Evolutionary conservation across 495 filamentous ascomycete genomes (phyloP).

Genomic region (Aspergillus diversus): DNA sequence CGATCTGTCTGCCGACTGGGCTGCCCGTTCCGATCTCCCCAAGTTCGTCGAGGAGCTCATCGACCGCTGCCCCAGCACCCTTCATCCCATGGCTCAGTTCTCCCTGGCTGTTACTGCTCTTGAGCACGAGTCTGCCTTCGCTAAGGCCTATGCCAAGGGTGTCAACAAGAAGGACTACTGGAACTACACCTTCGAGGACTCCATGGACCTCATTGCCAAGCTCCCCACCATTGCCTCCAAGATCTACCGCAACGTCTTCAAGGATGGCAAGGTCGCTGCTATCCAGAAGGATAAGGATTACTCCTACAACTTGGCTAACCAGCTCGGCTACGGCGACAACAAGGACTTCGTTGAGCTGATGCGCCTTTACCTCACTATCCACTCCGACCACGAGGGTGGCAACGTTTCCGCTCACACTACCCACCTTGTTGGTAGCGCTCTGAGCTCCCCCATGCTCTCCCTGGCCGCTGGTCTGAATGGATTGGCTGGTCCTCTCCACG

Average conservation of each 20-base stretch:
- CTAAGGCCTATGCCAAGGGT: slow-evolving; percentile 97
- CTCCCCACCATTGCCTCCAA: slow-evolving; percentile 95
- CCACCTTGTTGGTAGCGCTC: slow-evolving; percentile 93
- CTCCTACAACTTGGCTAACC: slow-evolving; percentile 97
- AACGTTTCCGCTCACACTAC: slow-evolving; percentile 99
- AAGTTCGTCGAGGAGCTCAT: slow-evolving; percentile 98
- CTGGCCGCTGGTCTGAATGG: slow-evolving; percentile 95
- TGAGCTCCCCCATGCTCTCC: slow-evolving; percentile 96
- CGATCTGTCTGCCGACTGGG: slow-evolving; percentile 97
- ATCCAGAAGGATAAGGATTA: slow-evolving; percentile 99
- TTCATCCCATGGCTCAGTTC: slow-evolving; percentile 99
- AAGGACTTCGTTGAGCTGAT: slow-evolving; percentile 97
- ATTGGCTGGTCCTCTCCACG: slow-evolving; percentile 96
- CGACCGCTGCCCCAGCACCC: slow-evolving; percentile 96
- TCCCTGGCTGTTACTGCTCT: slow-evolving; percentile 96
- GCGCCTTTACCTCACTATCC: slow-evolving; percentile 98
- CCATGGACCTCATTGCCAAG: slow-evolving; percentile 99
- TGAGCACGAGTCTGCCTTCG: slow-evolving; percentile 95
- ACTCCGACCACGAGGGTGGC: slow-evolving; percentile 98
- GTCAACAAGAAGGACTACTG: slow-evolving; percentile 99
- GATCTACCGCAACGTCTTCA: slow-evolving; percentile 99
- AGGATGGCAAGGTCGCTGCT: slow-evolving; percentile 95
- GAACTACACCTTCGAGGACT: slow-evolving; percentile 98
- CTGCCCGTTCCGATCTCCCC: slow-evolving; percentile 92
- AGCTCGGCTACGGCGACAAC: slow-evolving; percentile 94